Base-by-base conservation (phyloP, 768 basidiomycete species). In the Ramaria sp. region DNA sequence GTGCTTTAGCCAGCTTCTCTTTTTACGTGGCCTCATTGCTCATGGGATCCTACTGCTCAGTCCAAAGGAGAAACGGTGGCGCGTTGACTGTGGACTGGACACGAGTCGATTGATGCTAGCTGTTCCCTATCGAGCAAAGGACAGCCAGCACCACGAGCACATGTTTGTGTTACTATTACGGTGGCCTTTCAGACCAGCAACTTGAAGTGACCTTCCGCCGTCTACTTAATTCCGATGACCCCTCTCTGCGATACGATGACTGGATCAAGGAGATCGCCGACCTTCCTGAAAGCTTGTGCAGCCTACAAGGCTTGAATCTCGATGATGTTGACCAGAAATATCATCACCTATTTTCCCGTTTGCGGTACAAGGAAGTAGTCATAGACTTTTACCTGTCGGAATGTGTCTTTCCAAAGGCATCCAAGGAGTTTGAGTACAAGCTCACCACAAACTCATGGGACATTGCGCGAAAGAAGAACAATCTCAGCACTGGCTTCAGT, bases 381-480 rank as follows among this genome's bases (percentile, higher is more conserved):
- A 61, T 81, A 19, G 68, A 80, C 30, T 81, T 81, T 61, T 82
- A 68, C 63, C 66, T 81, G 15, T 62, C 71, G 0, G 62, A 66
- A 12, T 62, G 76, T 1, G 78, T 81, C 3, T 78, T 82, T 56
- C 79, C 79, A 2, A 75, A 70, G 31, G 72, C 73, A 46, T 78
- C 74, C 0, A 78, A 75, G 50, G 71, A 76, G 30, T 82, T 79
- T 59, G 71, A 70, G 1, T 54, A 60, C 11, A 80, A 77, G 60
- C 65, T 81, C n/a, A 61, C 74, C 3, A 75, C 78, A 12, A 76
- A 74, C 1, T 72, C 72, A 0, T 81, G 79, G 80, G 80, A 81
- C 66, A 63, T 81, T 39, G 78, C 75, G 0, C 73, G 74, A 51
- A 58, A 53, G 1, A 75, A 69, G 45, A 31, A 24, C 12, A 59